Evolutionary conservation across 176 grass and related monocot genomes (phyloP).

Genomic region (Avena eriantha): DNA sequence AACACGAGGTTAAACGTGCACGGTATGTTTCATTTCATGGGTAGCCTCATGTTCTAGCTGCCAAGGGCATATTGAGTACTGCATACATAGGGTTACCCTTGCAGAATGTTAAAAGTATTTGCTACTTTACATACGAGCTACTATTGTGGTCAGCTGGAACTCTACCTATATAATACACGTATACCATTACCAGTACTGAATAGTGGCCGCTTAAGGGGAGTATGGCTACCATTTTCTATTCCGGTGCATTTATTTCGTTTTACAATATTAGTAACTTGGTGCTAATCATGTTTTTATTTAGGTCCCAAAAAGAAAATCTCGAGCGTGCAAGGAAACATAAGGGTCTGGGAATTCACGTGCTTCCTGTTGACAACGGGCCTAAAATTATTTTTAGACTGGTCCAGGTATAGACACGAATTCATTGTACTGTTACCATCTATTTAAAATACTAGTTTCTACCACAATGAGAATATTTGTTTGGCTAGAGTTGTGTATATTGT

Average conservation of each 20-base stretch:
- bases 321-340: conserved; percentile 87
- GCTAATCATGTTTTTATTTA: conserved; percentile 41
- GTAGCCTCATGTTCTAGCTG: conserved; percentile 31
- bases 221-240: conserved; percentile 13
- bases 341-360: conserved; percentile 80
- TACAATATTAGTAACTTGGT: neutral
- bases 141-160: neutral
- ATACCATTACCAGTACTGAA: conserved; percentile 15
- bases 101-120: conserved; percentile 3
- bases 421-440: too few species aligned
- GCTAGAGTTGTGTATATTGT: too few species aligned
- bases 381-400: conserved; percentile 38
- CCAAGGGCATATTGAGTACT: neutral
- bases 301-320: conserved; percentile 88
- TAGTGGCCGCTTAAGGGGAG: neutral
- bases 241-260: conserved; percentile 6
- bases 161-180: conserved; percentile 18
- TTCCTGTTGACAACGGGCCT: conserved; percentile 95
- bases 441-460: too few species aligned
- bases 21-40: conserved; percentile 55
- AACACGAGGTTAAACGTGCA: conserved; percentile 83
- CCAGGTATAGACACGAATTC: too few species aligned
- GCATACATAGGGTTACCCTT: neutral
- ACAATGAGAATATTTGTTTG: too few species aligned
- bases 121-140: conserved; percentile 9